A percentile compares a stretch with the other conserved stretches of the same genome.
phyloP scores from a whole-genome alignment of 2,329 filamentous ascomycete species.

The Trichoderma sp. region DNA sequence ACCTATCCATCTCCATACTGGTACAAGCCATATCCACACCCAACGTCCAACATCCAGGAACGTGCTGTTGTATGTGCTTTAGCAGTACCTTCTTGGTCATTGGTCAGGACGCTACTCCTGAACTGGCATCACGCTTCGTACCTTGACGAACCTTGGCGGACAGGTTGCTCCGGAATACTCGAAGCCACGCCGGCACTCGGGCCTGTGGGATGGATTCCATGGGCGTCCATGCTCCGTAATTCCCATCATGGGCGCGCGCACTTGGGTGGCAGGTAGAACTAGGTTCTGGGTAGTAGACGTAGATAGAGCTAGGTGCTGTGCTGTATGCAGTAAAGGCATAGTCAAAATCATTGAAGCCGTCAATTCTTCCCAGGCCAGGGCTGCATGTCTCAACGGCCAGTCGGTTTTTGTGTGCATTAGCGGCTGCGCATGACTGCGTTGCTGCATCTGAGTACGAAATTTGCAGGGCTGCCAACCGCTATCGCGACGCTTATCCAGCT shows the following conservation, averaged over 20 bases:
- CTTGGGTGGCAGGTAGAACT: neutral
- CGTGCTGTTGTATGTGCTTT: neutral
- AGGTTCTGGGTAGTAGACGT: neutral
- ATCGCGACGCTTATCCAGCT: conserved; percentile 9
- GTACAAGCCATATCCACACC: neutral
- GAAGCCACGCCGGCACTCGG: neutral
- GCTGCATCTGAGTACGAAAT: neutral
- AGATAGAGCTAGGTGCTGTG: neutral
- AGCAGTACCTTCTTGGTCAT: neutral
- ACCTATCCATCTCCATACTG: neutral
- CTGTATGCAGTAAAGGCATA: neutral
- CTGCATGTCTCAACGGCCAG: too few species aligned
- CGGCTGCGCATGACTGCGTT: neutral
- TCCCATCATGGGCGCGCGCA: neutral
- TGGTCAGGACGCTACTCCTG: neutral
- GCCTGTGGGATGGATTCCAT: neutral
- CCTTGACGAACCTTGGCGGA: neutral
- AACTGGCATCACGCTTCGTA: neutral
- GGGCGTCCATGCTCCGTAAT: neutral
- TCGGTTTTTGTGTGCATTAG: conserved; percentile 2
- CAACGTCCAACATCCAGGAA: conserved; percentile 12
- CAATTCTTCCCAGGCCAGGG: too few species aligned
- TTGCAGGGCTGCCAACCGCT: conserved; percentile 5
- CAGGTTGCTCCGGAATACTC: conserved; percentile 1
- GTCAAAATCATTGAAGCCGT: neutral